Evolutionary conservation across 768 basidiomycete species (phyloP).

Genomic region (Rhodotorula babjevae): DNA sequence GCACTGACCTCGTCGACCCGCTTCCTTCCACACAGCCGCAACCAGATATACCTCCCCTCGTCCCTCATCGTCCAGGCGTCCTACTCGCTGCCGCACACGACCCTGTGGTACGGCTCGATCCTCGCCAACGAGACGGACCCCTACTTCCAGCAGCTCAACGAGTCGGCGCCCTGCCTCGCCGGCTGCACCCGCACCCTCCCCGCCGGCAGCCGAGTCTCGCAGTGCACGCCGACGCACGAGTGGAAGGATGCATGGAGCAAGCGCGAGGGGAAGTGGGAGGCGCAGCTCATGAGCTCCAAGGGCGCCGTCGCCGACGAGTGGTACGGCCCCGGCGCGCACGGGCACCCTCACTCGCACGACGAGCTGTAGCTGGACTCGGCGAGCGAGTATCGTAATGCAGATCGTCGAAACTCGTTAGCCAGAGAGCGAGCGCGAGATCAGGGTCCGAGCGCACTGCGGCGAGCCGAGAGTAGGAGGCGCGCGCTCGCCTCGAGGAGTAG

Average conservation of each 20-base stretch:
- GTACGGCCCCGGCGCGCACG: neutral
- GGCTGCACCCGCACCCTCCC: slow-evolving; percentile 11
- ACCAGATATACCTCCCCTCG: slow-evolving; percentile 45
- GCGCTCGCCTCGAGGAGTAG: too few relatives aligned
- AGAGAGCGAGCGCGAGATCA: too few relatives aligned
- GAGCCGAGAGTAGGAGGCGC: too few relatives aligned
- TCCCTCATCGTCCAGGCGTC: slow-evolving; percentile 41
- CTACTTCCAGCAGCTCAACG: slow-evolving; percentile 30
- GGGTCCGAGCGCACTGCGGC: too few relatives aligned
- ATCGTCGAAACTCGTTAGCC: too few relatives aligned
- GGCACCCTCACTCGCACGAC: slow-evolving; percentile 4
- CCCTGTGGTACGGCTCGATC: slow-evolving; percentile 29
- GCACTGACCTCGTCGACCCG: slow-evolving; percentile 17
- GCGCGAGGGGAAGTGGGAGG: slow-evolving; percentile 21
- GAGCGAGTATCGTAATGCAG: too few relatives aligned
- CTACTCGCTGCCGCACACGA: slow-evolving; percentile 40
- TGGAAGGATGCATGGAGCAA: slow-evolving; percentile 16
- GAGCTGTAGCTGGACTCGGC: slow-evolving; percentile 9
- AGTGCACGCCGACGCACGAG: slow-evolving; percentile 1
- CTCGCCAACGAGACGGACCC: slow-evolving; percentile 37
- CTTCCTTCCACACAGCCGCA: slow-evolving; percentile 13
- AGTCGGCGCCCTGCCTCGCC: slow-evolving; percentile 21
- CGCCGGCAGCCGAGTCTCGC: neutral
- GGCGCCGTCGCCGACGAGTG: neutral
- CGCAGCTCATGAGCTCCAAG: slow-evolving; percentile 11